Evolutionary conservation across 169 alveolate genomes (phyloP).

Genomic region (Besnoitia besnoiti): DNA sequence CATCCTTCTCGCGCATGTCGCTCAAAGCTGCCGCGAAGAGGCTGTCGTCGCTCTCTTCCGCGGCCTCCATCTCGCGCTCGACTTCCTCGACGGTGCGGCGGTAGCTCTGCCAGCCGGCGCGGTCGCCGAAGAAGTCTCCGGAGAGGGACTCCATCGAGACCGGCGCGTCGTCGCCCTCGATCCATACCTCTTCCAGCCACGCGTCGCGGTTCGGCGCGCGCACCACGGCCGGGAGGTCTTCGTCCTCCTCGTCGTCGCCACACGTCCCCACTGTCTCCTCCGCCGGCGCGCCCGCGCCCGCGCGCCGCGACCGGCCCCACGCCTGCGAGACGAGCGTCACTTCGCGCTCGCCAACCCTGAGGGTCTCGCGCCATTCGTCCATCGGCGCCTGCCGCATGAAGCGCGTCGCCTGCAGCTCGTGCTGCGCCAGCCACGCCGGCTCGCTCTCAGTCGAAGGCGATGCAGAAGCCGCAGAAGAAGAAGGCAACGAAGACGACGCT

Average conservation of each 20-base stretch:
- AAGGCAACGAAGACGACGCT: neutral
- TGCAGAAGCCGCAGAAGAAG: neutral
- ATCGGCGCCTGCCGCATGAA: neutral
- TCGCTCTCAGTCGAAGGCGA: neutral
- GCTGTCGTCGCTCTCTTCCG: no score
- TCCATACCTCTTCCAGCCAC: neutral
- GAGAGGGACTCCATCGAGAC: neutral
- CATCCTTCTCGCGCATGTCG: neutral
- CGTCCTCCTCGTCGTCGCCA: neutral
- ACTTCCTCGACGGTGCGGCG: neutral
- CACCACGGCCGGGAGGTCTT: neutral
- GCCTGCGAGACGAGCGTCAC: slow-evolving; percentile 2
- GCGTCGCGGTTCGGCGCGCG: neutral
- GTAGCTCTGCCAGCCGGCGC: neutral
- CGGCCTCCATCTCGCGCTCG: neutral
- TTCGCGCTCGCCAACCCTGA: neutral
- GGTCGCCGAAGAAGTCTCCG: neutral
- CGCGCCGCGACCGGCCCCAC: neutral
- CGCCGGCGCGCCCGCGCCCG: no score
- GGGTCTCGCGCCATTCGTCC: neutral
- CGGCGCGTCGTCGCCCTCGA: neutral
- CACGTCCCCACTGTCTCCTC: no score
- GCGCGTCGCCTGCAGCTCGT: neutral
- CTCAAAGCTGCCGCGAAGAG: no score
- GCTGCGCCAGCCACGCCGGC: neutral